These are phyloP conservation scores for Sporothrix protearum DNA, from an alignment of 2,329 filamentous ascomycete genomes.

Conservation along the genomic window DNA sequence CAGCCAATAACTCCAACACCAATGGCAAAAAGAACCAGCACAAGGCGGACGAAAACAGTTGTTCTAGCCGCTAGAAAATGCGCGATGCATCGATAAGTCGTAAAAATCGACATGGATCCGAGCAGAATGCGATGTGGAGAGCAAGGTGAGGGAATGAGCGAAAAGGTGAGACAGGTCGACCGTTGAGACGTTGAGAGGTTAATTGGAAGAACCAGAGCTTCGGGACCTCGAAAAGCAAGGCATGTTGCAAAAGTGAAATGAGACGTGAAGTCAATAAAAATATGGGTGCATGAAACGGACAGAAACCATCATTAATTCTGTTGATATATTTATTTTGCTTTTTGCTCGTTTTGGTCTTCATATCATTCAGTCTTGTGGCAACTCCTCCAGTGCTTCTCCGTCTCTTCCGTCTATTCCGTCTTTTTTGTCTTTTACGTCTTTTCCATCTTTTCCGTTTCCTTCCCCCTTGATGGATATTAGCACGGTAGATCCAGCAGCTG, in stretches of 20 bases:
- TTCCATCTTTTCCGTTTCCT: too few species aligned
- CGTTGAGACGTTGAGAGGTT: not conserved
- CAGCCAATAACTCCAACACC: too few species aligned
- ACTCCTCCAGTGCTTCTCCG: not conserved
- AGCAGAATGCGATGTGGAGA: not conserved
- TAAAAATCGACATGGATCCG: not conserved
- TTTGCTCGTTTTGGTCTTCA: not conserved
- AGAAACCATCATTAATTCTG: not conserved
- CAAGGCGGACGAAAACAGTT: not conserved
- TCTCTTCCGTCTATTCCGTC: too few species aligned
- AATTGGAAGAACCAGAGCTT: not conserved
- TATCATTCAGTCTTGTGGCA: not conserved
- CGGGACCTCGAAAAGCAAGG: not conserved
- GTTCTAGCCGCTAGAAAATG: not conserved
- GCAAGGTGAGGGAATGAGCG: not conserved
- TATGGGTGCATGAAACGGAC: not conserved
- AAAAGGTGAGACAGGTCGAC: not conserved
- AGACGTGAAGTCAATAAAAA: not conserved
- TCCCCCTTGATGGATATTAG: not conserved
- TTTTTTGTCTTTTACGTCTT: too few species aligned
- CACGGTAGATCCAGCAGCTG: not conserved
- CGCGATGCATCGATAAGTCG: not conserved
- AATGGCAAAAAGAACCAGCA: not conserved
- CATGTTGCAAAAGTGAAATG: not conserved
- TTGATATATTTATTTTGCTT: not conserved